Percentiles rank a stretch among this genome's conserved stretches.
Evolutionary conservation across 2,329 filamentous ascomycete species (phyloP).

Genomic region (Colletotrichum navitas): DNA sequence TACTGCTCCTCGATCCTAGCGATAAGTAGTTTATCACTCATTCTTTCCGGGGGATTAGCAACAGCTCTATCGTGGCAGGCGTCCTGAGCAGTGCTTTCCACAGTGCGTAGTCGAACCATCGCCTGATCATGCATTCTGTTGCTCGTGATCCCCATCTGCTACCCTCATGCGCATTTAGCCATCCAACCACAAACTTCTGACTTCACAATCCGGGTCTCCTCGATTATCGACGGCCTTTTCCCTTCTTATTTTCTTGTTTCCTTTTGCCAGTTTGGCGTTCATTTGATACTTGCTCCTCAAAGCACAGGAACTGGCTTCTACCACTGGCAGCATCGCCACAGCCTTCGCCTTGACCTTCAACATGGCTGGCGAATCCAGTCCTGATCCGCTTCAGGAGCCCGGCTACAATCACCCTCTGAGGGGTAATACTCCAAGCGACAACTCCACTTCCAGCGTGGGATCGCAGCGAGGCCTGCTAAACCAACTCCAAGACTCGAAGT

Average conservation of each 20-base stretch:
- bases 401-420: background rate
- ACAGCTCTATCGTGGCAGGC: background rate
- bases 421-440: background rate
- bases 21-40: background rate
- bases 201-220: background rate
- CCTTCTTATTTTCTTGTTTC: background rate
- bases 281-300: background rate
- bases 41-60: background rate
- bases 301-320: background rate
- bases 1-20: background rate
- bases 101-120: rapidly evolving
- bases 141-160: background rate
- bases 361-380: constrained; percentile 13
- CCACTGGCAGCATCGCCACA: background rate
- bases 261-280: background rate
- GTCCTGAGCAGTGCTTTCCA: background rate
- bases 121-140: background rate
- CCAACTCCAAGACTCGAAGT: background rate
- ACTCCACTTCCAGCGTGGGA: background rate
- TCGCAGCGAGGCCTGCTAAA: background rate
- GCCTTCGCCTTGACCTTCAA: too few relatives aligned
- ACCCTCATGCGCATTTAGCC: background rate
- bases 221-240: background rate
- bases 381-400: background rate
- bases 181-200: background rate